Percentiles rank a stretch among this genome's conserved stretches.
These are phyloP conservation scores for Fusarium neocosmosporiellum DNA, from an alignment of 2,329 filamentous ascomycete species.

Conservation along the genomic window DNA sequence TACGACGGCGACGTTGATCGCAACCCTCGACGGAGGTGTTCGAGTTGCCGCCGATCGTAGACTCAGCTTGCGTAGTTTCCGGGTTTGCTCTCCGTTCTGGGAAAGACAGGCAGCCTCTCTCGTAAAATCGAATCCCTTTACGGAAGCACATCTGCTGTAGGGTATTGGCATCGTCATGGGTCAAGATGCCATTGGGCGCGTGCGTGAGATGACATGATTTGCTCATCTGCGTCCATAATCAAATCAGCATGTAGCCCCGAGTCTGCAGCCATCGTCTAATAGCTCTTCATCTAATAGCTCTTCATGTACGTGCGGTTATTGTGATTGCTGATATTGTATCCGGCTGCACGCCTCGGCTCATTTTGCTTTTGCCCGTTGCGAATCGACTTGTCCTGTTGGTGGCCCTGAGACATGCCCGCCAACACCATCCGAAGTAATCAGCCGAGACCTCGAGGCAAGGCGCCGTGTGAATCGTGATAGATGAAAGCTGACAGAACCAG, in stretches of 20 bases:
- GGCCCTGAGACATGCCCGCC: constrained; percentile 9
- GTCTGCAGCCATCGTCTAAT: background rate
- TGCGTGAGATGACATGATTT: background rate
- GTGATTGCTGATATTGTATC: background rate
- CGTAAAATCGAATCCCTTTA: background rate
- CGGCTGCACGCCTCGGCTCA: background rate
- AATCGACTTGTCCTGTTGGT: background rate
- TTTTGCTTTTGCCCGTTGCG: background rate
- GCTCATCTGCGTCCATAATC: background rate
- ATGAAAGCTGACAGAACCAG: background rate
- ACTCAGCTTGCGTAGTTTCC: background rate
- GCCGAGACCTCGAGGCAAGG: constrained; percentile 10
- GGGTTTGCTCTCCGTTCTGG: background rate
- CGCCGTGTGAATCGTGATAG: background rate
- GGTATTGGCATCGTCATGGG: constrained; percentile 15
- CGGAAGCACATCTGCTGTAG: background rate
- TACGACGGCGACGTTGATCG: background rate
- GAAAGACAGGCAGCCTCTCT: constrained; percentile 18
- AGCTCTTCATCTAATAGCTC: background rate
- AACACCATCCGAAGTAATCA: background rate
- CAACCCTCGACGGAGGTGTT: background rate
- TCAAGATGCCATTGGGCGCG: background rate
- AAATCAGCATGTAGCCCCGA: background rate
- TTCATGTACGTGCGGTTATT: background rate
- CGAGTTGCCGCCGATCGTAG: background rate